Evolutionary conservation across 331 rosid genomes (phyloP).

Genomic region (Acacia concinna): DNA sequence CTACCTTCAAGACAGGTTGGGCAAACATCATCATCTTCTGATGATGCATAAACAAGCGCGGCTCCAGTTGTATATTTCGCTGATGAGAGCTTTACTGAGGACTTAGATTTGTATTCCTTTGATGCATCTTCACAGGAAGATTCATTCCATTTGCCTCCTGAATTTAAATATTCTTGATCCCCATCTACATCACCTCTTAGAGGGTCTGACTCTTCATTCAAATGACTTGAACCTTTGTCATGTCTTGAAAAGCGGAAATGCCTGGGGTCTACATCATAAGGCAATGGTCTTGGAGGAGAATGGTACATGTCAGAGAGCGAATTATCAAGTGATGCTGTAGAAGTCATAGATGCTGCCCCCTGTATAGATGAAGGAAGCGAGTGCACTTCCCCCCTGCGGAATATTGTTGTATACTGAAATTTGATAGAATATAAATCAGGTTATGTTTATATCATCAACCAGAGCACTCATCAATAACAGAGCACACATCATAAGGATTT

Average conservation of each 20-base stretch:
- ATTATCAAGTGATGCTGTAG: constrained; percentile 76
- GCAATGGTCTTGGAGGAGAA: constrained; percentile 97
- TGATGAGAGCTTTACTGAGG: constrained; percentile 59
- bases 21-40: constrained; percentile 94
- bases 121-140: constrained; percentile 66
- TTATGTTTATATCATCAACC: constrained; percentile 22
- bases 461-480: constrained; percentile 15
- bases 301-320: constrained; percentile 85
- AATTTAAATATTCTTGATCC: constrained; percentile 62
- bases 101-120: constrained; percentile 65
- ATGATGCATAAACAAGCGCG: constrained; percentile 53
- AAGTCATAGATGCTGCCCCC: constrained; percentile 73
- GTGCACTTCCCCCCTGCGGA: constrained; percentile 78
- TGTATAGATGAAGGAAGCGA: constrained; percentile 72
- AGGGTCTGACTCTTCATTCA: constrained; percentile 86
- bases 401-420: constrained; percentile 75
- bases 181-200: constrained; percentile 66
- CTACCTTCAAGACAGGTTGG: constrained; percentile 99
- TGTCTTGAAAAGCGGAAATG: constrained; percentile 70
- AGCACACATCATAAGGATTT: not conserved
- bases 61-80: constrained; percentile 54
- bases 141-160: constrained; percentile 68
- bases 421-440: constrained; percentile 12
- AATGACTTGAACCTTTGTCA: constrained; percentile 93
- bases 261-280: constrained; percentile 94